Percentiles rank a stretch among this genome's conserved stretches.
Evolutionary conservation across 1,139 yeast genomes (phyloP).

Genomic region (Hemisphaericaspora xylanilytica): DNA sequence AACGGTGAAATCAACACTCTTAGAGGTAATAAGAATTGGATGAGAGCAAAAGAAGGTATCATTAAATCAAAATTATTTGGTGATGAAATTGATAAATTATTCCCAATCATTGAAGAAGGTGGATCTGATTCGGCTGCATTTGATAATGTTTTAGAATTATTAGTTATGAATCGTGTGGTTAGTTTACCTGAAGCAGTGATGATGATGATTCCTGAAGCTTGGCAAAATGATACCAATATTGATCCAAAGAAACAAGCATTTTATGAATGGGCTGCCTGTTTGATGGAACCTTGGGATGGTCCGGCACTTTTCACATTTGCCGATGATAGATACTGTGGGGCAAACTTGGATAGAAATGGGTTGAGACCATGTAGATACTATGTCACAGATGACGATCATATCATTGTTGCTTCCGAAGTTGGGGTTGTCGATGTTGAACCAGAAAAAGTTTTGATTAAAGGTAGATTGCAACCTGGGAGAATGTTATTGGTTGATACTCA

Average conservation of each 20-base stretch:
- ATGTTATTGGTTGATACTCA: slow-evolving; percentile 94
- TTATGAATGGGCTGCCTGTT: slow-evolving; percentile 98
- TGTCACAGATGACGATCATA: slow-evolving; percentile 89
- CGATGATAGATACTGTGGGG: slow-evolving; percentile 98
- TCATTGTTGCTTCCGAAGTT: slow-evolving; percentile 97
- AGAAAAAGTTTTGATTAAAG: slow-evolving; percentile 79
- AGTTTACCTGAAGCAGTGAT: slow-evolving; percentile 96
- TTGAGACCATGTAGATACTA: slow-evolving; percentile 98
- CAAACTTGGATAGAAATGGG: slow-evolving; percentile 95
- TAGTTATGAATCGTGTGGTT: slow-evolving; percentile 87
- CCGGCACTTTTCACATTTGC: slow-evolving; percentile 97
- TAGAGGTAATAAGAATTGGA: slow-evolving; percentile 98
- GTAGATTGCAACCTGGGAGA: slow-evolving; percentile 94
- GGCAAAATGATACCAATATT: slow-evolving; percentile 86
- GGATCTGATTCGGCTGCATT: slow-evolving; percentile 99
- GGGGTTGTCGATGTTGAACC: slow-evolving; percentile 93
- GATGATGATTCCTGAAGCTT: slow-evolving; percentile 97
- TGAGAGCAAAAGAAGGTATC: slow-evolving; percentile 98
- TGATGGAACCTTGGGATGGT: slow-evolving; percentile 99
- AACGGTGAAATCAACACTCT: slow-evolving; percentile 97
- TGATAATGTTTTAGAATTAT: slow-evolving; percentile 89
- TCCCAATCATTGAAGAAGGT: slow-evolving; percentile 96
- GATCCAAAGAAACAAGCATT: slow-evolving; percentile 91
- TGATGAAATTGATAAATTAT: slow-evolving; percentile 84
- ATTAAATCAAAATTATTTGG: slow-evolving; percentile 87